A percentile compares a stretch with the other conserved stretches of the same genome.
Evolutionary conservation across 2,329 filamentous ascomycete genomes (phyloP).

Genomic region (Aspergillus sp.): DNA sequence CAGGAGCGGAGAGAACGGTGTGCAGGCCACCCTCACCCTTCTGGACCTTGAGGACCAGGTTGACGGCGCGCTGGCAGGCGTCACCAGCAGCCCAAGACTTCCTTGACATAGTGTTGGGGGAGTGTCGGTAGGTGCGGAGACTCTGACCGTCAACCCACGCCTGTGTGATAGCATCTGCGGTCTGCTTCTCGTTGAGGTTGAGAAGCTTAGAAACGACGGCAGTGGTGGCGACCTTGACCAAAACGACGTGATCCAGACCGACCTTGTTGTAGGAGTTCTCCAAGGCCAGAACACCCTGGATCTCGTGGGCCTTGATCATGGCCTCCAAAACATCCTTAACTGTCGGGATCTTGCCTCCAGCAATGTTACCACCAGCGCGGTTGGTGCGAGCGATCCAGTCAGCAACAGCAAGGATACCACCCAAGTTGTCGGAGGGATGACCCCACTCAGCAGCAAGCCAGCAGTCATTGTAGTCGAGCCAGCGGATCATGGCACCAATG

Average conservation of each 20-base stretch:
- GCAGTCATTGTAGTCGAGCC: constrained; percentile 99
- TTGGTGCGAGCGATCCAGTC: constrained; percentile 98
- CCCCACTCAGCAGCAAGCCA: constrained; percentile 99
- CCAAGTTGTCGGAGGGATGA: constrained; percentile 96
- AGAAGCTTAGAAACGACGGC: constrained; percentile 96
- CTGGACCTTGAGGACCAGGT: constrained; percentile 84
- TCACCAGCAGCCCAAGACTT: constrained; percentile 99
- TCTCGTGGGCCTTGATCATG: constrained; percentile 99
- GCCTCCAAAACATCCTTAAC: constrained; percentile 89
- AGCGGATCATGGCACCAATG: constrained; percentile 97
- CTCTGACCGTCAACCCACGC: constrained; percentile 97
- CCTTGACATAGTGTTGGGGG: constrained; percentile 98
- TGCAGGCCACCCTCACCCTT: constrained; percentile 89
- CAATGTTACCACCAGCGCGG: constrained; percentile 74
- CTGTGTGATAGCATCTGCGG: constrained; percentile 91
- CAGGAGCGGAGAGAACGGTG: constrained; percentile 86
- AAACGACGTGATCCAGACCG: constrained; percentile 92
- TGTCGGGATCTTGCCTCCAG: constrained; percentile 76
- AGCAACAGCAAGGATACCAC: constrained; percentile 91
- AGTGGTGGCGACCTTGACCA: constrained; percentile 95
- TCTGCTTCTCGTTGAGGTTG: constrained; percentile 84
- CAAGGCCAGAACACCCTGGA: constrained; percentile 93
- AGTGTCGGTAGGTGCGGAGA: constrained; percentile 94
- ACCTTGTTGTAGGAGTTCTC: constrained; percentile 99
- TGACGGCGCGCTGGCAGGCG: constrained; percentile 92